A percentile compares a stretch with the other conserved stretches of the same genome.
phyloP scores from a whole-genome alignment of 768 basidiomycete species.

The Rhodotorula diobovata region DNA sequence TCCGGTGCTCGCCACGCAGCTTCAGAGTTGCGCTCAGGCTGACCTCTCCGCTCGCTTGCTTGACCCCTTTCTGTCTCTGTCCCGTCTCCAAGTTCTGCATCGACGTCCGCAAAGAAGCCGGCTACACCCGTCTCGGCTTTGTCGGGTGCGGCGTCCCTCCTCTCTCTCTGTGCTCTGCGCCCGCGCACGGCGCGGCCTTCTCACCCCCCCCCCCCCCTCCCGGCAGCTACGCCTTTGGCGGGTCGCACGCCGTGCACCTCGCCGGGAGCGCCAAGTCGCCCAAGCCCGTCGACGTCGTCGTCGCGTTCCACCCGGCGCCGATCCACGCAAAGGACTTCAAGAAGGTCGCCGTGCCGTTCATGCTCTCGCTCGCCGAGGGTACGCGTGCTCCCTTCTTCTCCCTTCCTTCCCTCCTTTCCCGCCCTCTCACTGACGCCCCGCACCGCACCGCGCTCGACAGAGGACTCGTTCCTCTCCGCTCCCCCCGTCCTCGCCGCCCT shows the following conservation, averaged over 20 bases:
- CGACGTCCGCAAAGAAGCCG: neutral
- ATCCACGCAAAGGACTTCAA: neutral
- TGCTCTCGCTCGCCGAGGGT: constrained; percentile 2
- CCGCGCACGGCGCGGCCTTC: neutral
- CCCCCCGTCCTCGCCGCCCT: neutral
- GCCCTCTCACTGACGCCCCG: neutral
- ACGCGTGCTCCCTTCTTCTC: neutral
- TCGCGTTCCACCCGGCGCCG: neutral
- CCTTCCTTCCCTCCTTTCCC: neutral
- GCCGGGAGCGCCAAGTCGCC: neutral
- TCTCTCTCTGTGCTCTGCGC: neutral
- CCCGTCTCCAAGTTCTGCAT: neutral
- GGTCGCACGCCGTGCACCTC: neutral
- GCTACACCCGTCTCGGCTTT: neutral
- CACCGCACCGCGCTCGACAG: neutral
- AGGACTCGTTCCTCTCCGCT: neutral
- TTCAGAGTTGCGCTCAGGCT: neutral
- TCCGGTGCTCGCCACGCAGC: neutral
- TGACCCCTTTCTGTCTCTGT: neutral
- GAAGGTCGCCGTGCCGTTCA: neutral
- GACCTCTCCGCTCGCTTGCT: neutral
- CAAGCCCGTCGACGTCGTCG: constrained; percentile 6
- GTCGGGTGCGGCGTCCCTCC: constrained; percentile 2
- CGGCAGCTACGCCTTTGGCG: constrained; percentile 9
- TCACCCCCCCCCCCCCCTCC: neutral